A percentile compares a stretch with the other conserved stretches of the same genome.
Evolutionary conservation across 164 flowering plant genomes (phyloP).

Genomic region (Amborella trichopoda): DNA sequence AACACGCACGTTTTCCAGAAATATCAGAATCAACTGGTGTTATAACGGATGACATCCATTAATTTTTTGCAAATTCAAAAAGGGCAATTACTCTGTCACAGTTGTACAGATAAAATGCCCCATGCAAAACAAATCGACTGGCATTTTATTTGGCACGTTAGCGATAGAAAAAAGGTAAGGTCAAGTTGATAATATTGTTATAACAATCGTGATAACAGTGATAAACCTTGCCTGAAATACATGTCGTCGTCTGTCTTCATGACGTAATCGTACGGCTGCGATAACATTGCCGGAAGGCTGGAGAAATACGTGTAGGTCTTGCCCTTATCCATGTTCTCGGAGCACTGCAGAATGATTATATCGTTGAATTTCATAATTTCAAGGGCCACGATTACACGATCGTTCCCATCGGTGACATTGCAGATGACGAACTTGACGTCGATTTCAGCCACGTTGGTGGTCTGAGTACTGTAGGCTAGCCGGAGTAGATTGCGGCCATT

Average conservation of each 20-base stretch:
- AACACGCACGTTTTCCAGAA: too few relatives aligned
- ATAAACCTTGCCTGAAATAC: conserved; percentile 2
- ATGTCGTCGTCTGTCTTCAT: conserved; percentile 14
- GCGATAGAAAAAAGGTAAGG: too few relatives aligned
- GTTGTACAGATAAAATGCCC: too few relatives aligned
- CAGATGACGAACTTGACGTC: conserved; percentile 83
- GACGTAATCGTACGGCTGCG: conserved; percentile 8
- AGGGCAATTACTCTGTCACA: too few relatives aligned
- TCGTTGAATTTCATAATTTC: conserved; percentile 83
- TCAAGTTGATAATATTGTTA: too few relatives aligned
- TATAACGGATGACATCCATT: too few relatives aligned
- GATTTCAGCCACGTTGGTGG: conserved; percentile 21
- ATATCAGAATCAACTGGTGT: too few relatives aligned
- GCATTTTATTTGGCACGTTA: too few relatives aligned
- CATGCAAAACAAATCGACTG: too few relatives aligned
- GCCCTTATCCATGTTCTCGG: conserved; percentile 72
- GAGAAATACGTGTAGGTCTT: conserved; percentile 73
- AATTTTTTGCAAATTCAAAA: too few relatives aligned
- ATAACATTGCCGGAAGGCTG: conserved; percentile 19
- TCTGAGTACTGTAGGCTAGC: conserved; percentile 54
- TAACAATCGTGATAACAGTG: too few relatives aligned
- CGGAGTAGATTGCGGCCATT: conserved; percentile 71
- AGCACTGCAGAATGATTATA: conserved; percentile 62
- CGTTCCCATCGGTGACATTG: conserved; percentile 75
- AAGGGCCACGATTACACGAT: conserved; percentile 46